A percentile compares a stretch with the other conserved stretches of the same genome.
Conservation (phyloP, 345 rosid genomes). For the Citrus maxima region DNA sequence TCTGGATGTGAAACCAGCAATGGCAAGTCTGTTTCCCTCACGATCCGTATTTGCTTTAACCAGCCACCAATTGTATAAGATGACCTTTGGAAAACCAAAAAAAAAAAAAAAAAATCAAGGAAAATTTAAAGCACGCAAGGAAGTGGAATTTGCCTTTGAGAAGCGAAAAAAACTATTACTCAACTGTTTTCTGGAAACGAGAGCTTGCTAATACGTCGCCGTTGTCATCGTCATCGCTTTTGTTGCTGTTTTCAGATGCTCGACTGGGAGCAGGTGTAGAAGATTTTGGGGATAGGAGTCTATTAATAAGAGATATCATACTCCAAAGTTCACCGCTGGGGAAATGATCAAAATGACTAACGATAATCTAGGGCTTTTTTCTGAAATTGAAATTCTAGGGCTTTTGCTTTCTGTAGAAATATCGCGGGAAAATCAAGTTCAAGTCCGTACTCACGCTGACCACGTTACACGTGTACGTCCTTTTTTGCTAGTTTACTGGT, state of each 20-base stretch:
- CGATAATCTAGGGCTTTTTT: background rate
- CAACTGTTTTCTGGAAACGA: conserved; percentile 21
- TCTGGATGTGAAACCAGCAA: conserved; percentile 51
- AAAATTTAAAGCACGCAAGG: background rate
- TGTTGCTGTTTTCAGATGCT: background rate
- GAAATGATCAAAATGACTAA: background rate
- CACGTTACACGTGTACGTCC: background rate
- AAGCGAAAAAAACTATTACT: background rate
- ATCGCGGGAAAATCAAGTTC: background rate
- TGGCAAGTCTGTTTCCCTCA: conserved; percentile 61
- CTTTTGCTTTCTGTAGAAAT: background rate
- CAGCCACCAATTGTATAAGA: conserved; percentile 78
- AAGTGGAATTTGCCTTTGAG: background rate
- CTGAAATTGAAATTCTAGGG: background rate
- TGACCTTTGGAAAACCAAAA: conserved; percentile 35
- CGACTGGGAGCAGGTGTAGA: background rate
- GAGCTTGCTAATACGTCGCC: background rate
- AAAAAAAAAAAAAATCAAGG: background rate
- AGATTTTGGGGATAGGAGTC: background rate
- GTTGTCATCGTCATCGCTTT: background rate
- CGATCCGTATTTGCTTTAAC: conserved; percentile 38
- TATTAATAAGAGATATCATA: background rate
- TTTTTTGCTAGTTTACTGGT: background rate
- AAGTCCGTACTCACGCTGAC: background rate
- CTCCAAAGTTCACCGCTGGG: background rate